These are phyloP conservation scores for Casuarina glauca DNA, from an alignment of 306 rosid genomes.

Conservation along the genomic window DNA sequence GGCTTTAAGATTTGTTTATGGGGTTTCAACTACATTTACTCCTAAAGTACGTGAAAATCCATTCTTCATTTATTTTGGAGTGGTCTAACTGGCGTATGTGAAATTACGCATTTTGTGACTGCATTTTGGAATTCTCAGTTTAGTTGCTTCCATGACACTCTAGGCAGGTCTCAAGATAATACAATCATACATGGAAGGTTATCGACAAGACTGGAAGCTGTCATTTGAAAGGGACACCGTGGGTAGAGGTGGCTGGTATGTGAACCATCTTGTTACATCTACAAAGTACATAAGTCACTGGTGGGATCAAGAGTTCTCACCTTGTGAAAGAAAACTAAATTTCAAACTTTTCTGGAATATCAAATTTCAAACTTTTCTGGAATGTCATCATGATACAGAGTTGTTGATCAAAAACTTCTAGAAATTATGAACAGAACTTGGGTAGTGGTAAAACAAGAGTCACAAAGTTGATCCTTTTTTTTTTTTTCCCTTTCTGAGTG, in stretches of 20 bases:
- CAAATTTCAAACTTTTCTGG: not conserved
- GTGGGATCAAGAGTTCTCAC: slow-evolving; percentile 4
- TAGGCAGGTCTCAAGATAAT: slow-evolving; percentile 89
- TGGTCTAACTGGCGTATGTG: not conserved
- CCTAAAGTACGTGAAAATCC: slow-evolving; percentile 59
- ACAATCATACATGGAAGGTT: slow-evolving; percentile 82
- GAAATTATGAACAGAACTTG: not conserved
- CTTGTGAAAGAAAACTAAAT: not conserved
- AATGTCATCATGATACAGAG: not conserved
- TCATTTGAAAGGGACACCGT: slow-evolving; percentile 80
- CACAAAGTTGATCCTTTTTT: not conserved
- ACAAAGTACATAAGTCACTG: not conserved
- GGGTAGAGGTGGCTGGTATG: slow-evolving; percentile 82
- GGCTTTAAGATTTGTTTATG: slow-evolving; percentile 77
- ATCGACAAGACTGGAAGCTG: slow-evolving; percentile 93
- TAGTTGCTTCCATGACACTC: slow-evolving; percentile 32
- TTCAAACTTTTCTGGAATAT: not conserved
- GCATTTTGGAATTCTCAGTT: slow-evolving; percentile 8
- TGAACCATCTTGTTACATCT: slow-evolving; percentile 17
- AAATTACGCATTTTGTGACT: slow-evolving; percentile 14
- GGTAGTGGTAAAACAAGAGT: not conserved
- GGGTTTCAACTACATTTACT: slow-evolving; percentile 74
- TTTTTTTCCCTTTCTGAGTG: not conserved
- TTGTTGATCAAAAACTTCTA: not conserved
- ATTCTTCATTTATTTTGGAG: slow-evolving; percentile 3